A percentile compares a stretch with the other conserved stretches of the same genome.
phyloP scores from a whole-genome alignment of 306 rosid genomes.

The Vigna unguiculata region DNA sequence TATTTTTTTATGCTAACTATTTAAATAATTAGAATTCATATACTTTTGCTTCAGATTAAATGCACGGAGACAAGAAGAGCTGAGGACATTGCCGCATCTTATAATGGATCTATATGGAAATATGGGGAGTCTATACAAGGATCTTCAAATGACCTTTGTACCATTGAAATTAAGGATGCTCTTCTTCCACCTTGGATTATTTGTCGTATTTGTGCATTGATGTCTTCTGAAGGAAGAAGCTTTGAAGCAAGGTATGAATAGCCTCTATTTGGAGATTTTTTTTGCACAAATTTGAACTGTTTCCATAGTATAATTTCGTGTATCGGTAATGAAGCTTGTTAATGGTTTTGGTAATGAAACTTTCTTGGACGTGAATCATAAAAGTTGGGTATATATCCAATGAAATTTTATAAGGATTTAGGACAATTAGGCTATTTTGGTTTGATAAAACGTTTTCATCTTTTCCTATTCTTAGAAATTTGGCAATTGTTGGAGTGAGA shows the following conservation, averaged over 20 bases:
- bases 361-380: conserved; percentile 3
- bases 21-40: conserved; percentile 28
- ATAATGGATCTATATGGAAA: conserved; percentile 51
- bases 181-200: conserved; percentile 92
- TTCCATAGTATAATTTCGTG: conserved; percentile 10
- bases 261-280: conserved; percentile 22
- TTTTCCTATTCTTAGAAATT: not conserved
- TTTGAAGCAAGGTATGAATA: conserved; percentile 88
- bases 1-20: conserved; percentile 32
- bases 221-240: conserved; percentile 78
- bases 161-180: conserved; percentile 81
- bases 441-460: not conserved
- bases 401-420: not conserved
- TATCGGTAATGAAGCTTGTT: not conserved
- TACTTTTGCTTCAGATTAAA: conserved; percentile 59
- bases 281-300: conserved; percentile 28
- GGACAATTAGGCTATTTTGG: not conserved
- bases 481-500: conserved; percentile 15
- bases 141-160: conserved; percentile 56
- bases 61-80: conserved; percentile 80
- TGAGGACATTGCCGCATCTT: conserved; percentile 58
- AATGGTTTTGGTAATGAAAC: conserved; percentile 23
- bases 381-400: conserved; percentile 13
- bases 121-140: conserved; percentile 54
- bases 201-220: conserved; percentile 58